phyloP scores from a whole-genome alignment of 1,139 yeast genomes.

The Taphrina flavorubra region DNA sequence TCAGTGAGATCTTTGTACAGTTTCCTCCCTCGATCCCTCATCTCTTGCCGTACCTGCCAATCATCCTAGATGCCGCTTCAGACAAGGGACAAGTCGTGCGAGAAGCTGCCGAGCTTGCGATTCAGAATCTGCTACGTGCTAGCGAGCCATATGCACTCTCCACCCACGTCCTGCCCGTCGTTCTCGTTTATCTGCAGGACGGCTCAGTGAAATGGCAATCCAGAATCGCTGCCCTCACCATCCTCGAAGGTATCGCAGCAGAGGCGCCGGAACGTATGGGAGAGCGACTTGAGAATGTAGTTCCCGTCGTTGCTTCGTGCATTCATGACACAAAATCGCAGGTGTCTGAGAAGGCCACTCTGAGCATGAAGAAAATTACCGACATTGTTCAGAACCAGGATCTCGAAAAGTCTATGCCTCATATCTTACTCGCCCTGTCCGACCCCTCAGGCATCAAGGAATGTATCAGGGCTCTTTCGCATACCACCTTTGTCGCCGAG shows the following conservation, averaged over 20 bases:
- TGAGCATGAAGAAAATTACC: conserved; percentile 72
- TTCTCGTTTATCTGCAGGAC: conserved; percentile 69
- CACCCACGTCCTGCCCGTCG: conserved; percentile 66
- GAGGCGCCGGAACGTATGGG: conserved; percentile 89
- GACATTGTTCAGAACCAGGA: conserved; percentile 89
- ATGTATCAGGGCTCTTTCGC: conserved; percentile 85
- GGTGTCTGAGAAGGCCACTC: conserved; percentile 81
- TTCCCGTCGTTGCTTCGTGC: conserved; percentile 85
- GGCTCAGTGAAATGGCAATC: conserved; percentile 90
- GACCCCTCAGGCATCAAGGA: conserved; percentile 87
- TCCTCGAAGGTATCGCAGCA: conserved; percentile 73
- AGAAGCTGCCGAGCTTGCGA: conserved; percentile 67
- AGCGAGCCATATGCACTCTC: conserved; percentile 76
- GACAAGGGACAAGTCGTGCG: conserved; percentile 88
- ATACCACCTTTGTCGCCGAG: conserved; percentile 97
- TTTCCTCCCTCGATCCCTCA: conserved; percentile 35
- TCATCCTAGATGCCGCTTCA: conserved; percentile 60
- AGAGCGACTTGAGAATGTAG: conserved; percentile 72
- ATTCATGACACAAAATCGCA: conserved; percentile 97
- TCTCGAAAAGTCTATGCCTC: conserved; percentile 80
- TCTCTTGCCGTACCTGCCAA: conserved; percentile 54
- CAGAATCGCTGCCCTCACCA: conserved; percentile 76
- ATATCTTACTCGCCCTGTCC: conserved; percentile 85
- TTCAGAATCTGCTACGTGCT: conserved; percentile 51
- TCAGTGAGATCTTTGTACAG: conserved; percentile 28